Base-by-base conservation (phyloP, 148 eudicot species). In the Nepenthes gracilis region DNA sequence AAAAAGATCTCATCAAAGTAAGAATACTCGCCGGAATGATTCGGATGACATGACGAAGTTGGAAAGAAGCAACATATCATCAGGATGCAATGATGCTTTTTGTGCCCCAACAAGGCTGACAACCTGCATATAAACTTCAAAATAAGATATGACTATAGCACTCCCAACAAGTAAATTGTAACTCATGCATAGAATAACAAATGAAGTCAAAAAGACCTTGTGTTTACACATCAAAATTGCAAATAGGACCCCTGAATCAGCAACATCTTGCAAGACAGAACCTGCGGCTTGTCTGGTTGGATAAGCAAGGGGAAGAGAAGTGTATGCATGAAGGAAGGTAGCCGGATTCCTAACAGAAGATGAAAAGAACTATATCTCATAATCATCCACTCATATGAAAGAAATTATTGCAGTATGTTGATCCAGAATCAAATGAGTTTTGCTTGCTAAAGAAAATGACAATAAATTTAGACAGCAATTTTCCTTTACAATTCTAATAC, bases 231-330 rank as follows among this genome's bases (percentile, higher is more conserved):
- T 88, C 69, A 93, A 75, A 59, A 93, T 80, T 47, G 98, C 96
- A 78, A 93, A 93, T 48, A 93, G 78, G 60, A 93, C 96, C 62
- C 98, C 98, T 9, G 98, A 93, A 72, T 85, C 98, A 64, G 91
- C 85, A 70, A 86, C 83, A 63, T 93, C 98, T 64, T 93, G 98
- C 85, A 93, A 79, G 75, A 93, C 73, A 64, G 91, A 80, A 71
- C 89, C 83, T 40, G 98, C 95, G 58, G 88, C 98, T 82, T 93
- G 98, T 61, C 98, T 83, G 62, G 91, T 84, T 33, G 87, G 84
- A 84, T 84, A 82, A 68, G 96, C 83, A 77, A 93, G 95, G 57
- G 98, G 96, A 71, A 93, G 95, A 64, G 96, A 93, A 49, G 98
- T 81, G 74, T 88, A 93, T 56, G 98, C 96, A 82, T 93, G 98